Evolutionary conservation across 2,329 filamentous ascomycete species (phyloP), one percentile per base, ranked within the genome.

Genomic region (Aspergillus thermomutatus): DNA sequence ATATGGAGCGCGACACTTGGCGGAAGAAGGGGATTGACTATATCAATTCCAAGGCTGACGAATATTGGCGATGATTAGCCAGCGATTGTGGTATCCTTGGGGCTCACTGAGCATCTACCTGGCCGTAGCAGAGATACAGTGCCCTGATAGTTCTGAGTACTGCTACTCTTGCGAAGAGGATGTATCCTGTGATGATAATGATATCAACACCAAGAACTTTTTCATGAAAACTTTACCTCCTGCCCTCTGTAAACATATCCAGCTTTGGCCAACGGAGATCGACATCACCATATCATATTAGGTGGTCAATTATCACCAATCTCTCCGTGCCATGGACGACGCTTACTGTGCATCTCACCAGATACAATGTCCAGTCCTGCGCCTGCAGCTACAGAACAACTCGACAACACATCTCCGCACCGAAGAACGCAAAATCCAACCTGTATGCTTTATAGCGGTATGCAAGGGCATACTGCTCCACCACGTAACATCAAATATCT

Each of bases 1-100:
- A 79, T 62, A 61, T 75, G 53, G 79, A 79, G 62, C 58, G 66
- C 48, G 81, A 84, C 62, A 72, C 71, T 25, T 81, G 78, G 68
- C 72, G 80, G 31, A 65, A 70, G 53, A 64, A 67, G 45, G 64
- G 62, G 37, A 69, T 71, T 52, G 66, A 65, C n/a, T 71, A 64
- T 57, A 67, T 72, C 55, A 70, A 70, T 54, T 68, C 63, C 6
- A 58, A 64, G 25, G 63, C 67, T 4, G 58, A 37, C 34, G 60
- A 53, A 14, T 66, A 70, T 40, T 65, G 65, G 64, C 63, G 67
- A 45, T 69, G 26, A 59, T 40, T 7, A 21, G n/a, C n/a, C 9
- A 25, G 3, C 46, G 23, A 25, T 26, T 25, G n/a, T 26, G 45
- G n/a, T n/a, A n/a, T n/a, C 45, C 23, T 48, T 26, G 45, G 8